Conservation (phyloP, 768 basidiomycete species). For the Phlegmacium glaucopus region DNA sequence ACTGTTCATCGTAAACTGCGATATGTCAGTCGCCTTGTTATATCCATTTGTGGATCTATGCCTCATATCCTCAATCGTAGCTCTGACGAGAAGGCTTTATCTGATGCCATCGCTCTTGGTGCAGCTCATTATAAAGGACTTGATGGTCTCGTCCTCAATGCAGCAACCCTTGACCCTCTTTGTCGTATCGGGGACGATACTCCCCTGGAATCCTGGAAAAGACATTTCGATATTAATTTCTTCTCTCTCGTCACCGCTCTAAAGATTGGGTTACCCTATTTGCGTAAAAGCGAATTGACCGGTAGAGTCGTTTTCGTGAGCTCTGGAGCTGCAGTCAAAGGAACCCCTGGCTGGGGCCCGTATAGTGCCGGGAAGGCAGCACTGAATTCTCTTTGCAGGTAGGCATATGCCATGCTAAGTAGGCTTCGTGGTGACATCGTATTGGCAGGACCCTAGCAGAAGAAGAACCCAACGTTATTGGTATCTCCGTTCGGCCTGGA, state of each 20-base stretch:
- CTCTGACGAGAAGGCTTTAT: slow-evolving; percentile 51
- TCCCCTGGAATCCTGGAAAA: slow-evolving; percentile 59
- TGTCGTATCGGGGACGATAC: slow-evolving; percentile 51
- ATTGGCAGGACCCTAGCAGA: slow-evolving; percentile 68
- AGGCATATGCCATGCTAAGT: slow-evolving; percentile 1
- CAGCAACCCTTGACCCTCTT: slow-evolving; percentile 73
- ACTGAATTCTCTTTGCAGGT: slow-evolving; percentile 84
- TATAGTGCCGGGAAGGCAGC: slow-evolving; percentile 88
- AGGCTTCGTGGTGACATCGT: background rate
- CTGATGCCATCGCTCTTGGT: slow-evolving; percentile 53
- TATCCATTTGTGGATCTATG: slow-evolving; percentile 1
- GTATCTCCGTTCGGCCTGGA: slow-evolving; percentile 82
- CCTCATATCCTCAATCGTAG: slow-evolving; percentile 34
- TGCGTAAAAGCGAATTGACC: slow-evolving; percentile 55
- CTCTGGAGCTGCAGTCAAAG: slow-evolving; percentile 77
- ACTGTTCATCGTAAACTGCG: slow-evolving; percentile 61
- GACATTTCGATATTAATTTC: slow-evolving; percentile 83
- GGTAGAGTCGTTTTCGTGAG: slow-evolving; percentile 81
- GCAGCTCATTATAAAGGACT: slow-evolving; percentile 55
- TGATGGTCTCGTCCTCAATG: slow-evolving; percentile 82
- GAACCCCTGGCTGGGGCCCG: slow-evolving; percentile 69
- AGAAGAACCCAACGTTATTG: slow-evolving; percentile 76
- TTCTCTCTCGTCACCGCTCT: slow-evolving; percentile 77
- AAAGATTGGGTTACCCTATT: slow-evolving; percentile 60
- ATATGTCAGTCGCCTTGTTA: slow-evolving; percentile 56